These are phyloP conservation scores for Phytophthora melonis DNA, from an alignment of 352 stramenopile species.

Conservation along the genomic window DNA sequence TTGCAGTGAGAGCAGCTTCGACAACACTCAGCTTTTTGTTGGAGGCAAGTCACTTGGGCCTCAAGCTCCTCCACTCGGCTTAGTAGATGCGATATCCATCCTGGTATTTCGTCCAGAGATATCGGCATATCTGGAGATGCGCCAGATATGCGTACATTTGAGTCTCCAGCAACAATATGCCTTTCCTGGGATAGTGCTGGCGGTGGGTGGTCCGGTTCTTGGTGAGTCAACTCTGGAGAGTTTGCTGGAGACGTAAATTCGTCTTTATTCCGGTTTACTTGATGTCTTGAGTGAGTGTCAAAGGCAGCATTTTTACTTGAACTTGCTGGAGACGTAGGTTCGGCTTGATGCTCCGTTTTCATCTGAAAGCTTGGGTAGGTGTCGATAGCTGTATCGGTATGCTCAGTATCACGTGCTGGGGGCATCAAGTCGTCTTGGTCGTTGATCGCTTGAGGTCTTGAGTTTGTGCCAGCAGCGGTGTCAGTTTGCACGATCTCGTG, in stretches of 20 bases:
- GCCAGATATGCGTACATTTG: background rate
- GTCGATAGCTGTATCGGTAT: no score
- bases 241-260: background rate
- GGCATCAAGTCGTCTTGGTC: no score
- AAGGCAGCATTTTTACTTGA: background rate
- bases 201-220: background rate
- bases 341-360: no score
- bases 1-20: background rate
- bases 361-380: no score
- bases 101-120: constrained; percentile 16
- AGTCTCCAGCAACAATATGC: constrained; percentile 5
- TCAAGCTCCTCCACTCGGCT: constrained; percentile 16
- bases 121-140: constrained; percentile 2
- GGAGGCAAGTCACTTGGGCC: constrained; percentile 13
- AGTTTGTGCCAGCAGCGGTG: no score
- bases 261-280: background rate
- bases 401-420: no score
- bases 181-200: background rate
- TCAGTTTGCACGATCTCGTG: no score
- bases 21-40: constrained; percentile 4
- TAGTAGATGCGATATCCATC: constrained; percentile 16
- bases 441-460: no score
- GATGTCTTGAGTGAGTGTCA: background rate
- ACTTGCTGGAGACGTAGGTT: background rate
- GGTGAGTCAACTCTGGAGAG: background rate